These are phyloP conservation scores for Cyberlindnera galapagoensis DNA, from an alignment of 805 yeast genomes.

Conservation along the genomic window DNA sequence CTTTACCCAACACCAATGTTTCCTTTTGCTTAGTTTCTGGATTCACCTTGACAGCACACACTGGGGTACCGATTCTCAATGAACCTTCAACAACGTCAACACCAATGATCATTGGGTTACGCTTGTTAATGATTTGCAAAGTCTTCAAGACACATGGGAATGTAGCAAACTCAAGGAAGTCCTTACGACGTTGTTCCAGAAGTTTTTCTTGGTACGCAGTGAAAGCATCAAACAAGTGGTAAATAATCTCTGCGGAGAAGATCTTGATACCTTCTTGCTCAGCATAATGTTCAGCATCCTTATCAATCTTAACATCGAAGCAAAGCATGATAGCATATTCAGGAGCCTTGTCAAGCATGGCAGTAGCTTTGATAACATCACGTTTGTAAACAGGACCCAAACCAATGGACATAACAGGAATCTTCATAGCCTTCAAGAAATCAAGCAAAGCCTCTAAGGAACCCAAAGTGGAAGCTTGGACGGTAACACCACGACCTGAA, in stretches of 20 bases:
- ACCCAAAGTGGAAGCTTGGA: conserved; percentile 97
- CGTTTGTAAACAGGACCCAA: conserved; percentile 97
- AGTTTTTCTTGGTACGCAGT: conserved; percentile 86
- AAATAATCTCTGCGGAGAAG: conserved; percentile 94
- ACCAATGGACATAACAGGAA: conserved; percentile 98
- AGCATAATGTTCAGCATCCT: conserved; percentile 98
- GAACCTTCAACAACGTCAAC: conserved; percentile 94
- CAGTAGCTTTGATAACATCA: conserved; percentile 95
- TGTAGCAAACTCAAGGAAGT: conserved; percentile 79
- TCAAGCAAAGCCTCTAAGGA: conserved; percentile 94
- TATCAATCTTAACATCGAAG: conserved; percentile 95
- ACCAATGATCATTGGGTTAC: conserved; percentile 99
- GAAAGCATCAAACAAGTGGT: conserved; percentile 92
- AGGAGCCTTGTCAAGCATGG: conserved; percentile 95
- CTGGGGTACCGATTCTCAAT: conserved; percentile 88
- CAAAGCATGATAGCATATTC: conserved; percentile 97
- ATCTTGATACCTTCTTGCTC: conserved; percentile 86
- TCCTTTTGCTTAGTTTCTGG: conserved; percentile 75
- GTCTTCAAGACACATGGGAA: conserved; percentile 96
- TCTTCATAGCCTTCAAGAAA: conserved; percentile 96
- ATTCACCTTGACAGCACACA: conserved; percentile 85
- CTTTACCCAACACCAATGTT: conserved; percentile 73
- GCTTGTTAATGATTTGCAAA: conserved; percentile 92
- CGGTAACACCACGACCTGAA: conserved; percentile 95
- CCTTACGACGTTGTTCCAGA: conserved; percentile 85